Percentiles rank a stretch among this genome's conserved stretches.
Conservation (phyloP, 2,329 filamentous ascomycete species). For the Arthrobotrys sphaeroides region DNA sequence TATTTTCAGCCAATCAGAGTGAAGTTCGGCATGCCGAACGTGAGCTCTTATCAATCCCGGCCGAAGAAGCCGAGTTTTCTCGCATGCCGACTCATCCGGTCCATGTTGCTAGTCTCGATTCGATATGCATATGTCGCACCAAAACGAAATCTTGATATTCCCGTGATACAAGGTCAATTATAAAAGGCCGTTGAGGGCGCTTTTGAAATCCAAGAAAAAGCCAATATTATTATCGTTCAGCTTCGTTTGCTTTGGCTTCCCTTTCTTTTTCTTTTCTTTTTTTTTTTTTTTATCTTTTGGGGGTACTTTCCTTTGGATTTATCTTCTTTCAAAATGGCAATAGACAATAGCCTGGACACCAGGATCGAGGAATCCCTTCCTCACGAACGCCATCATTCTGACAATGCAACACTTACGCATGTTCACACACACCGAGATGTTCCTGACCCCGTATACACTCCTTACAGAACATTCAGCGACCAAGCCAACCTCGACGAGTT, state of each 20-base stretch:
- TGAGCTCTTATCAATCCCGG: slow-evolving; percentile 2
- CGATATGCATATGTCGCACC: no score
- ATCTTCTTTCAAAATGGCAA: not conserved
- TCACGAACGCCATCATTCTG: slow-evolving; percentile 1
- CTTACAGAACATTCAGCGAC: slow-evolving; percentile 71
- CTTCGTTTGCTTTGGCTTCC: not conserved
- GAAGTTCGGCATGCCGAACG: slow-evolving; percentile 5
- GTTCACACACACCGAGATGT: slow-evolving; percentile 26
- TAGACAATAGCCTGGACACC: not conserved
- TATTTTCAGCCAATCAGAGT: not conserved
- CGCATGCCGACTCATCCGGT: slow-evolving; percentile 30
- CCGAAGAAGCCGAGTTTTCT: slow-evolving; percentile 1
- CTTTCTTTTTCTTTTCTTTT: not conserved
- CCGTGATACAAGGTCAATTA: slow-evolving; percentile 1
- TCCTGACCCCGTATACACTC: slow-evolving; percentile 64
- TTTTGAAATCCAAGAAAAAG: not conserved
- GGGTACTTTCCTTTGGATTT: not conserved
- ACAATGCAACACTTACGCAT: slow-evolving; percentile 33
- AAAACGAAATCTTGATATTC: no score
- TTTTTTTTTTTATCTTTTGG: not conserved
- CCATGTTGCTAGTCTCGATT: no score
- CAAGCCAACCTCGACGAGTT: slow-evolving; percentile 74
- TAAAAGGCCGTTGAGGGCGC: slow-evolving; percentile 10
- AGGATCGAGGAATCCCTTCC: slow-evolving; percentile 14
- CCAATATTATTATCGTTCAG: not conserved